Conservation (phyloP, 768 basidiomycete species). For the Austroboletus eburneus region DNA sequence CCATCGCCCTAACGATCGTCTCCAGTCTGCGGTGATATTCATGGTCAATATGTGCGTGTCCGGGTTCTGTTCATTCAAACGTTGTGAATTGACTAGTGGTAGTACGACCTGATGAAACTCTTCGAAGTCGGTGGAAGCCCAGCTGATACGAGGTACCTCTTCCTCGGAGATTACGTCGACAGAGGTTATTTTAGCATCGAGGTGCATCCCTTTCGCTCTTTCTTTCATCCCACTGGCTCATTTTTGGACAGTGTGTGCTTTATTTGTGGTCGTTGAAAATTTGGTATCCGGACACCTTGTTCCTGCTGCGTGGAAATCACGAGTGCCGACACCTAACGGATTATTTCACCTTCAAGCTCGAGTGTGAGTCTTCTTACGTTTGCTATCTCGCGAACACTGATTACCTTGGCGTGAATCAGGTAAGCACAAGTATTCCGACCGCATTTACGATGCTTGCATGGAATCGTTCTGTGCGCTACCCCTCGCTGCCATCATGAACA, state of each 20-base stretch:
- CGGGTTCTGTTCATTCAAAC: neutral
- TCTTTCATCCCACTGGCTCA: constrained; percentile 2
- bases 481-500: constrained; percentile 75
- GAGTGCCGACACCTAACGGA: constrained; percentile 64
- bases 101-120: constrained; percentile 79
- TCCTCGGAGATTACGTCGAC: constrained; percentile 74
- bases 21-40: constrained; percentile 17
- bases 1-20: neutral
- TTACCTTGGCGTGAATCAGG: constrained; percentile 33
- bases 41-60: constrained; percentile 26
- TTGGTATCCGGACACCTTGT: constrained; percentile 57
- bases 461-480: constrained; percentile 69
- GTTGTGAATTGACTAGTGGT: constrained; percentile 6
- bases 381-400: constrained; percentile 32
- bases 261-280: constrained; percentile 64
- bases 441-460: constrained; percentile 73
- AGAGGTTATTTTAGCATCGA: constrained; percentile 75
- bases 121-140: constrained; percentile 76
- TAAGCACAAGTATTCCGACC: constrained; percentile 73
- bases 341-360: constrained; percentile 60
- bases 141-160: constrained; percentile 67
- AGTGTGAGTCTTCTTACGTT: constrained; percentile 27
- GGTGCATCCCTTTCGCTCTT: constrained; percentile 37
- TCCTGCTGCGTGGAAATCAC: constrained; percentile 61
- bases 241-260: constrained; percentile 43